These are phyloP conservation scores for Parathielavia appendiculata DNA, from an alignment of 495 filamentous ascomycete species.

Conservation along the genomic window DNA sequence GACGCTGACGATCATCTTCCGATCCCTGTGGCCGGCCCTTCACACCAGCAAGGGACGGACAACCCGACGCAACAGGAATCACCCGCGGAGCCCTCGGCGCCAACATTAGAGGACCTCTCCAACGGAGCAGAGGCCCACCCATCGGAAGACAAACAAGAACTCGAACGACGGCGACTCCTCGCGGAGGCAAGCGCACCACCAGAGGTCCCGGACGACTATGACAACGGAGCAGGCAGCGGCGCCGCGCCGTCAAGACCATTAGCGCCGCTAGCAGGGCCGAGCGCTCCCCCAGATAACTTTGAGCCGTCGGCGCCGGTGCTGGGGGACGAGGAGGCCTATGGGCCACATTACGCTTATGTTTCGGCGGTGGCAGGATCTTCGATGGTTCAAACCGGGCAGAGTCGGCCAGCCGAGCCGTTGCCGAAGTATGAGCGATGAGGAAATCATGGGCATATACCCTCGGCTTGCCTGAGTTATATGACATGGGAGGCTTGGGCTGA, in stretches of 20 bases:
- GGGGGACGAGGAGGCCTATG: slow-evolving; percentile 58
- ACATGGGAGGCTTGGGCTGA: not conserved
- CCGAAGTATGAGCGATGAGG: slow-evolving; percentile 32
- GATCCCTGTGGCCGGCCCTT: not conserved
- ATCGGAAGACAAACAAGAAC: slow-evolving; percentile 80
- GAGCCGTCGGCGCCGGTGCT: slow-evolving; percentile 64
- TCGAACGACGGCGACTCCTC: slow-evolving; percentile 69
- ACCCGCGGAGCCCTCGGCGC: slow-evolving; percentile 39
- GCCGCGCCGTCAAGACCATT: slow-evolving; percentile 12
- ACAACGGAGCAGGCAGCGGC: slow-evolving; percentile 24
- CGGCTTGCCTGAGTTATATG: not conserved
- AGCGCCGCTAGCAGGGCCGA: slow-evolving; percentile 7
- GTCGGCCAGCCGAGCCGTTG: slow-evolving; percentile 31
- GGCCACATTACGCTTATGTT: slow-evolving; percentile 31
- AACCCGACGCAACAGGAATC: slow-evolving; percentile 11
- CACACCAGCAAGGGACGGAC: slow-evolving; percentile 2
- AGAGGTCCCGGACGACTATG: slow-evolving; percentile 46
- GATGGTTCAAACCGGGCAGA: not conserved
- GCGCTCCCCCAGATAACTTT: slow-evolving; percentile 20
- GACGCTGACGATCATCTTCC: slow-evolving; percentile 30
- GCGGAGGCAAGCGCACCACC: slow-evolving; percentile 67
- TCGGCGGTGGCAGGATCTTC: slow-evolving; percentile 22
- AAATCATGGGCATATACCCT: not conserved
- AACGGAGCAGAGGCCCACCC: slow-evolving; percentile 32
- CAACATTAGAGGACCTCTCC: slow-evolving; percentile 42